Evolutionary conservation across 2,329 filamentous ascomycete genomes (phyloP).

Genomic region (Colletotrichum echinochloae): DNA sequence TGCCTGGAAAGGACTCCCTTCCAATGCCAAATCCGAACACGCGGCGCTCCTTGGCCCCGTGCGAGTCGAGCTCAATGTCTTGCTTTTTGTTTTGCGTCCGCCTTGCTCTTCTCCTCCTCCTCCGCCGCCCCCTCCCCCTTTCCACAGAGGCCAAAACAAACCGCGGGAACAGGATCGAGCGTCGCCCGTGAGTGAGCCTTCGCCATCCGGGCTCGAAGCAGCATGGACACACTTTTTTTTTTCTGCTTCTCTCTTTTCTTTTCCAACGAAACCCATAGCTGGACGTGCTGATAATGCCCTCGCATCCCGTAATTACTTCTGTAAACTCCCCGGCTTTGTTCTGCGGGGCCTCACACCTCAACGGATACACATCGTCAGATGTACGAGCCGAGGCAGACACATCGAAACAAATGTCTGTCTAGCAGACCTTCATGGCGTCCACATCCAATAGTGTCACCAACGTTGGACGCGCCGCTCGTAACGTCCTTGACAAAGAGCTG

Average conservation of each 20-base stretch:
- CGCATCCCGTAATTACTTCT: not conserved
- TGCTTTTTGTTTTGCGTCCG: no score
- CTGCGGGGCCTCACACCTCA: not conserved
- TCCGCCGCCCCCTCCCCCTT: not conserved
- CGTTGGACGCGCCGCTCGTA: not conserved
- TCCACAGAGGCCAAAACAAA: not conserved
- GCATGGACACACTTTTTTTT: not conserved
- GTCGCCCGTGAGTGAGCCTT: not conserved
- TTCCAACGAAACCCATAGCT: no score
- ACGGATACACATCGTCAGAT: no score
- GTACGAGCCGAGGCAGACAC: no score
- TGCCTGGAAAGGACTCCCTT: not conserved
- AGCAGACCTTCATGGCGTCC: not conserved
- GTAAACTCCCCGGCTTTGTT: not conserved
- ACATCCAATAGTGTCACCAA: not conserved
- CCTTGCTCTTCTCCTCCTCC: no score
- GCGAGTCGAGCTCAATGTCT: conserved; percentile 2
- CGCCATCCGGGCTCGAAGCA: not conserved
- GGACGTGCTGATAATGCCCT: conserved; percentile 20
- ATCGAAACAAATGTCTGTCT: not conserved
- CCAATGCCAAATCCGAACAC: not conserved
- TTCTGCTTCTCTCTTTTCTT: no score
- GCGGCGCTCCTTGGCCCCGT: conserved; percentile 19
- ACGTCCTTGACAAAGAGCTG: not conserved
- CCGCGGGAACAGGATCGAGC: not conserved